Base-by-base conservation (phyloP, 805 yeast genomes). In the Saturnispora galanensis region DNA sequence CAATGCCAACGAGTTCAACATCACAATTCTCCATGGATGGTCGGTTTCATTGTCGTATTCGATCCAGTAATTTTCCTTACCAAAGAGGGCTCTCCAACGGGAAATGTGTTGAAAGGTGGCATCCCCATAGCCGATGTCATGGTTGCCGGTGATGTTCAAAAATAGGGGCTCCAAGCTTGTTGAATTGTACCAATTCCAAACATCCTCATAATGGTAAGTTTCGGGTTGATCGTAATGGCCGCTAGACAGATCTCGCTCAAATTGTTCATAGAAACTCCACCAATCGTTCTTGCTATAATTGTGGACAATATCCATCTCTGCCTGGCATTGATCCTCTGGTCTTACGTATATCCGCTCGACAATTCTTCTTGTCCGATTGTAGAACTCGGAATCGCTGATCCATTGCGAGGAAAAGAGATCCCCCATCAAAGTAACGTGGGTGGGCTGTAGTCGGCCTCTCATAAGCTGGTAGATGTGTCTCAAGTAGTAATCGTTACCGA, bases 51-150 rank as follows among this genome's bases (percentile, higher is more conserved):
- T 61, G 49, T 79, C 77, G 54, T 81, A 80, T 58, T 81, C 84
- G 41, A 83, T 76, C 66, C 85, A 86, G 58, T 70, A 90, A 62
- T 90, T 90, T 55, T 87, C 86, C 53, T 79, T 76, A 31, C 98
- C 98, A 64, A 84, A 93, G 28, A 83, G 65, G 34, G 67, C 66
- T 44, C 70, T 71, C 65, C 78, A 93, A 52, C 98, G 70, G 1
- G 85, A 76, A 78, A 87, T 77, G 56, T 94, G 95, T 56, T 86
- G 96, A 67, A 80, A 79, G 0, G 96, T 88, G 35, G 94, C 86
- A 62, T 93, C 98, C 0, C 97, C 97, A 59, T 93, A 90, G 0
- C 98, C 98, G 39, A 90, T 79, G 60, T 93, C 98, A 60, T 93
- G 98, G 60, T 93, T 93, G 2, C 98, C 98, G 1, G 95, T 81